Percentiles rank a stretch among this genome's conserved stretches.
These are phyloP conservation scores for Patellifolia procumbens DNA, from an alignment of 179 eudicot species.

Conservation along the genomic window DNA sequence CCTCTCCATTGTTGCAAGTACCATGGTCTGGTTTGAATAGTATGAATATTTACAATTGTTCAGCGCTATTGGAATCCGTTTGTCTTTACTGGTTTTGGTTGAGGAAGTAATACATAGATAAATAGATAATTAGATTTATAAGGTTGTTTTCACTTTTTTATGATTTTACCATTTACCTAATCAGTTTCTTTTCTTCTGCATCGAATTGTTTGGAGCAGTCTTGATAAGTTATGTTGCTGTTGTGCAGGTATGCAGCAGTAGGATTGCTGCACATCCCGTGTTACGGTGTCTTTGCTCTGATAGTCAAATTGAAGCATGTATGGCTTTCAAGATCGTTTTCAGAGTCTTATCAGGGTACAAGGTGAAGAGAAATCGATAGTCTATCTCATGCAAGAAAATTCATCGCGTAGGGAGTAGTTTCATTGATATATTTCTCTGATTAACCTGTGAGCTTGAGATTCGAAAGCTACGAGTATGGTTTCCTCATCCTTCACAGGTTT, in stretches of 20 bases:
- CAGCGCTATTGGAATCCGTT: background rate
- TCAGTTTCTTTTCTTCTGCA: background rate
- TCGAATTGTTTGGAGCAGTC: too few relatives aligned
- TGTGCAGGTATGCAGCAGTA: constrained; percentile 66
- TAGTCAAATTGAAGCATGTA: constrained; percentile 53
- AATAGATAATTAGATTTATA: background rate
- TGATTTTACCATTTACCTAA: background rate
- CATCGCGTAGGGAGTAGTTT: background rate
- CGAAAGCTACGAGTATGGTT: background rate
- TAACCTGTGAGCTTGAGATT: constrained; percentile 15
- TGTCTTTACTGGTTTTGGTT: background rate
- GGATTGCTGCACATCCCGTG: constrained; percentile 78
- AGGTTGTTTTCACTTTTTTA: background rate
- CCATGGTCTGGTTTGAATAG: background rate
- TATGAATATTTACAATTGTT: background rate
- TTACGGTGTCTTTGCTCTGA: constrained; percentile 54
- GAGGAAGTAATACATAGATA: too few relatives aligned
- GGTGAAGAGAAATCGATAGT: constrained; percentile 27
- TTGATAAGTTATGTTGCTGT: constrained; percentile 4
- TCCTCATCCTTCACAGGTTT: constrained; percentile 15
- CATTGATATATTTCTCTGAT: background rate
- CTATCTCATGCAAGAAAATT: background rate
- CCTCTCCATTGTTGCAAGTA: background rate
- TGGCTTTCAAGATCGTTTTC: constrained; percentile 49
- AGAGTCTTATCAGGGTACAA: constrained; percentile 32